These are phyloP conservation scores for Lobosporangium transversale DNA, from an alignment of 192 early-diverging fungal genomes.

Conservation along the genomic window DNA sequence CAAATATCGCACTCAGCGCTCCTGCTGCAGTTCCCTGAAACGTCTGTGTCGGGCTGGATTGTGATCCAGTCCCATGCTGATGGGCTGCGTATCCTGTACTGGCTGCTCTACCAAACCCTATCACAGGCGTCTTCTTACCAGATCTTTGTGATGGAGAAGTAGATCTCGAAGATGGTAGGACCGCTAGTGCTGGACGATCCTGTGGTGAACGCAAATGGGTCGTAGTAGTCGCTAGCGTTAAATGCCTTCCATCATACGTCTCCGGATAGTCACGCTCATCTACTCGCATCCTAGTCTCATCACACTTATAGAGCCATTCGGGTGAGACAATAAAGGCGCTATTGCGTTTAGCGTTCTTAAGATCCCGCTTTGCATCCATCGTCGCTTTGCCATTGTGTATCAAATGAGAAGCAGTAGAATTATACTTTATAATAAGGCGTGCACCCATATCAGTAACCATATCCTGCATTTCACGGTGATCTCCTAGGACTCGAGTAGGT, in stretches of 20 bases:
- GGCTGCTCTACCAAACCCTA: conserved; percentile 7
- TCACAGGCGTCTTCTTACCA: not conserved
- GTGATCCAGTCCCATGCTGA: conserved; percentile 1
- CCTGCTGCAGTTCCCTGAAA: conserved; percentile 45
- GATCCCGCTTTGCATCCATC: conserved; percentile 4
- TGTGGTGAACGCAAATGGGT: not conserved
- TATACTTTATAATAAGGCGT: conserved; percentile 7
- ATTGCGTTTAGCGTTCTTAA: conserved; percentile 14
- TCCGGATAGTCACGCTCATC: conserved; percentile 32
- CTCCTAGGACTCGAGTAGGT: conserved; percentile 20
- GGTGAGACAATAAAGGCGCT: conserved; percentile 11
- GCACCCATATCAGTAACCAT: conserved; percentile 23
- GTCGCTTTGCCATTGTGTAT: conserved; percentile 37
- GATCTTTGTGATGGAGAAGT: not conserved
- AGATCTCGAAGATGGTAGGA: conserved; percentile 14
- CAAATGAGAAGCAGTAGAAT: conserved; percentile 18
- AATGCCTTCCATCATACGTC: conserved; percentile 17
- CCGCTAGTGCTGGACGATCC: conserved; percentile 10
- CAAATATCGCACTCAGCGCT: conserved; percentile 25
- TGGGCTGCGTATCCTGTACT: conserved; percentile 2
- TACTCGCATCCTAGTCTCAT: conserved; percentile 21
- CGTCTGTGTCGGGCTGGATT: conserved; percentile 15
- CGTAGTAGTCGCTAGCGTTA: conserved; percentile 8
- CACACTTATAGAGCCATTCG: conserved; percentile 25
- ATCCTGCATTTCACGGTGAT: conserved; percentile 22